A percentile compares a stretch with the other conserved stretches of the same genome.
phyloP scores from a whole-genome alignment of 192 early-diverging fungal species.

The Kappamyces sp. region DNA sequence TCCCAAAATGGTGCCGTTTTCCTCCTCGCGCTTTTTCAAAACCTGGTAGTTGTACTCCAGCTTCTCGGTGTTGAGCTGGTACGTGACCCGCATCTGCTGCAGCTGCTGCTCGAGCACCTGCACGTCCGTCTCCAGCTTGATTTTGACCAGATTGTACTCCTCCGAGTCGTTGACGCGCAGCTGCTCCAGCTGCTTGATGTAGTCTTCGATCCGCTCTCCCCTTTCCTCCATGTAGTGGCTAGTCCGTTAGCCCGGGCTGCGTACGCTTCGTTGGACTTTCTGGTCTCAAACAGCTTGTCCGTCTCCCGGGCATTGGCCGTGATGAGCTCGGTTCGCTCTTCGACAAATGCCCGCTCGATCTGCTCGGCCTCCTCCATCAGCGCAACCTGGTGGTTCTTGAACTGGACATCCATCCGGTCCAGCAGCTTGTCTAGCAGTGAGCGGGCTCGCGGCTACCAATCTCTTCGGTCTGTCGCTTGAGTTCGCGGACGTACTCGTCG shows the following conservation, averaged over 20 bases:
- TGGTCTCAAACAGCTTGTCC: slow-evolving; percentile 34
- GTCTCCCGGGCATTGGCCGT: slow-evolving; percentile 41
- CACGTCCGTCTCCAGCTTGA: slow-evolving; percentile 58
- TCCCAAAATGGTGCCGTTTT: slow-evolving; percentile 52
- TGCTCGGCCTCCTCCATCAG: slow-evolving; percentile 48
- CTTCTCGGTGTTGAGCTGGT: slow-evolving; percentile 58
- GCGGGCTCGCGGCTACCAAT: slow-evolving; percentile 34
- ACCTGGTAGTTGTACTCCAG: slow-evolving; percentile 62
- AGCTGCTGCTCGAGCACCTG: slow-evolving; percentile 61
- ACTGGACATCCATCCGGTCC: slow-evolving; percentile 51
- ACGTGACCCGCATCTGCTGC: slow-evolving; percentile 57
- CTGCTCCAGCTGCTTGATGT: slow-evolving; percentile 46
- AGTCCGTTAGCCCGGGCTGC: background rate
- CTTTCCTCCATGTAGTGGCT: slow-evolving; percentile 50
- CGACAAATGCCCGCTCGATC: slow-evolving; percentile 50
- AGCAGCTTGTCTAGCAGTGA: slow-evolving; percentile 39
- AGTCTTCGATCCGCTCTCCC: slow-evolving; percentile 46
- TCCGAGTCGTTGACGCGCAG: slow-evolving; percentile 52
- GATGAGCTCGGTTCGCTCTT: slow-evolving; percentile 49
- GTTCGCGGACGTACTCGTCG: slow-evolving; percentile 56
- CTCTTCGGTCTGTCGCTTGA: slow-evolving; percentile 57
- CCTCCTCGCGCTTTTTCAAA: slow-evolving; percentile 58
- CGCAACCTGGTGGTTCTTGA: slow-evolving; percentile 39
- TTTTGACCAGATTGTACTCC: slow-evolving; percentile 59
- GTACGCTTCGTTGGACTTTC: slow-evolving; percentile 46